Evolutionary conservation across 2,329 filamentous ascomycete species (phyloP).

Genomic region (Exophiala spinifera): DNA sequence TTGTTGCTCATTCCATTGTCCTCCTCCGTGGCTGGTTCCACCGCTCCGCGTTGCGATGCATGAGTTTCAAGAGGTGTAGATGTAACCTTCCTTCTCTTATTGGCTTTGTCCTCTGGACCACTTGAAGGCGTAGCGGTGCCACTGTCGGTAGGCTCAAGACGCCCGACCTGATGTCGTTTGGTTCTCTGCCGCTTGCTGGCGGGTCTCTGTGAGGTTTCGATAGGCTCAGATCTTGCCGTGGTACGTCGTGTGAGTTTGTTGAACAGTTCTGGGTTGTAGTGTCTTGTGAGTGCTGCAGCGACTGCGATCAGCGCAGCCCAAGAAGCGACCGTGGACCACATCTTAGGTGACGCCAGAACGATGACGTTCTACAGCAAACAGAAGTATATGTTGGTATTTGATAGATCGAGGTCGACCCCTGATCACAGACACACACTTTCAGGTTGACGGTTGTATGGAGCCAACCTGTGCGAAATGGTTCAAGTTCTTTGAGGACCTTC

Average conservation of each 20-base stretch:
- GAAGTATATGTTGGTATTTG: not conserved
- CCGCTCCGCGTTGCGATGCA: slow-evolving; percentile 31
- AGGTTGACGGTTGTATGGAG: not conserved
- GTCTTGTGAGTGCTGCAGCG: slow-evolving; percentile 17
- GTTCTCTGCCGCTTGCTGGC: slow-evolving; percentile 20
- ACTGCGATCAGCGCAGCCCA: slow-evolving; percentile 22
- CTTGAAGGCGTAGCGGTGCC: slow-evolving; percentile 20
- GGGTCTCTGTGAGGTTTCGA: slow-evolving; percentile 6
- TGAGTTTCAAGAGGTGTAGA: slow-evolving; percentile 31
- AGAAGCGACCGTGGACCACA: slow-evolving; percentile 22
- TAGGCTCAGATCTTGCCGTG: slow-evolving; percentile 1
- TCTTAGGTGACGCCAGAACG: slow-evolving; percentile 15
- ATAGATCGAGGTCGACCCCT: no score
- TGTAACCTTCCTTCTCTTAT: slow-evolving; percentile 41
- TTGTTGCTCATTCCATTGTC: slow-evolving; percentile 65
- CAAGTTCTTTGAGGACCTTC: slow-evolving; percentile 9
- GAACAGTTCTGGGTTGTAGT: slow-evolving; percentile 24
- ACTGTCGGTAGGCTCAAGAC: slow-evolving; percentile 16
- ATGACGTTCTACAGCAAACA: not conserved
- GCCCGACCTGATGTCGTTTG: slow-evolving; percentile 21
- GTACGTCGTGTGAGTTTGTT: slow-evolving; percentile 15
- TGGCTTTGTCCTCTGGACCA: slow-evolving; percentile 21
- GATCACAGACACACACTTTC: no score
- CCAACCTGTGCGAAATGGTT: slow-evolving; percentile 13
- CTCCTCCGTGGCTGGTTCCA: slow-evolving; percentile 38